A percentile compares a stretch with the other conserved stretches of the same genome.
Conservation (phyloP, 202 grass and related monocot genomes). For the Musa balbisiana region DNA sequence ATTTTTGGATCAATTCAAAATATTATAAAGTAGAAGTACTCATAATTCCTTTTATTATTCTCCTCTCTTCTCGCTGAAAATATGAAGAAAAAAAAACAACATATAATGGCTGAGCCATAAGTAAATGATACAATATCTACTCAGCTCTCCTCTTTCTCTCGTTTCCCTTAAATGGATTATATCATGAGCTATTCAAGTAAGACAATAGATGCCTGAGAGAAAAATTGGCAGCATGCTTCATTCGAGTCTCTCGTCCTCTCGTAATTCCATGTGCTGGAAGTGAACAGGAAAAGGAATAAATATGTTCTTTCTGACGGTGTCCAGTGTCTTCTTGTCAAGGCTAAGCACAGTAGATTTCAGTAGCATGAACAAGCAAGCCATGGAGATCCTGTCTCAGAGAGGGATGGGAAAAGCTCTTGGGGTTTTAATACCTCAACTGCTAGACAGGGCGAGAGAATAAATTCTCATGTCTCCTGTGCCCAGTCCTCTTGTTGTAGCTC, state of each 20-base stretch:
- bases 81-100: too few species aligned
- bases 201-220: neutral
- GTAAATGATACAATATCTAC: too few species aligned
- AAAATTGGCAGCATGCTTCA: neutral
- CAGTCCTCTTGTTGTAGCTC: too few species aligned
- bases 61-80: too few species aligned
- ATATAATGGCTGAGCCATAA: too few species aligned
- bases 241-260: constrained; percentile 6
- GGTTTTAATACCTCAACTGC: neutral
- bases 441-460: neutral
- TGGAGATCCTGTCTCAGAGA: neutral
- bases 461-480: constrained; percentile 4
- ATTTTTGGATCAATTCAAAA: too few species aligned
- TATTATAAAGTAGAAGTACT: too few species aligned
- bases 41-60: too few species aligned
- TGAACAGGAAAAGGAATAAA: constrained; percentile 6
- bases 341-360: too few species aligned
- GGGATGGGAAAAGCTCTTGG: neutral
- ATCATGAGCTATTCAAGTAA: neutral
- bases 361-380: neutral
- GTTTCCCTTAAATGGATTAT: too few species aligned
- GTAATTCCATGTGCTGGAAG: constrained; percentile 21
- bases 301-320: neutral
- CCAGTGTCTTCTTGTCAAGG: too few species aligned
- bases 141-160: too few species aligned